A percentile compares a stretch with the other conserved stretches of the same genome.
Evolutionary conservation across 1,139 yeast species (phyloP).

Genomic region (Wickerhamomyces sp.): DNA sequence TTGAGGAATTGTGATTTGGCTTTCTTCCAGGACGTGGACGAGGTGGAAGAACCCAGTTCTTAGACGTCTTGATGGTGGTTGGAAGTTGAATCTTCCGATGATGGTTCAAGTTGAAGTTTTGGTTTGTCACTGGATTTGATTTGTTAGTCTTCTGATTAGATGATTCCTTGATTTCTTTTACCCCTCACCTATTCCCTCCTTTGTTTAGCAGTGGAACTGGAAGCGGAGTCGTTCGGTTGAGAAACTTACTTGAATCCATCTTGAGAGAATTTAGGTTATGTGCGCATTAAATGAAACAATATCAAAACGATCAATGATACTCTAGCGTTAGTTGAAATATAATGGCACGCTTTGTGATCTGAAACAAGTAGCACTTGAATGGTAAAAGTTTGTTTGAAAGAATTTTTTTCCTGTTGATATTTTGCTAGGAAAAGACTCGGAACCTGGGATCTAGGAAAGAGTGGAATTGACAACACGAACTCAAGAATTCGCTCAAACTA

Average conservation of each 20-base stretch:
- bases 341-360: too few species aligned
- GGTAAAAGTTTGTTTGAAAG: too few species aligned
- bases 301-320: too few species aligned
- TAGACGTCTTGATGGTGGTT: conserved; percentile 47
- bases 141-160: conserved; percentile 1
- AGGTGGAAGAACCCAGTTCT: conserved; percentile 88
- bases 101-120: conserved; percentile 1
- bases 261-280: not conserved
- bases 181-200: conserved; percentile 2
- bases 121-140: conserved; percentile 1
- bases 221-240: not conserved
- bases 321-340: too few species aligned
- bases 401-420: too few species aligned
- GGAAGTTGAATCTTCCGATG: conserved; percentile 8
- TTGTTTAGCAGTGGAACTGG: not conserved
- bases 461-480: too few species aligned
- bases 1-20: conserved; percentile 42
- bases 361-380: too few species aligned
- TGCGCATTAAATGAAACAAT: not conserved
- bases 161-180: too few species aligned
- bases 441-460: too few species aligned
- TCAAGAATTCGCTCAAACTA: too few species aligned
- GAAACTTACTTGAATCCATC: conserved; percentile 4
- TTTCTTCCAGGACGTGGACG: conserved; percentile 88
- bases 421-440: too few species aligned